Evolutionary conservation across 2,329 filamentous ascomycete species (phyloP).

Genomic region (Cladosporium sp.): DNA sequence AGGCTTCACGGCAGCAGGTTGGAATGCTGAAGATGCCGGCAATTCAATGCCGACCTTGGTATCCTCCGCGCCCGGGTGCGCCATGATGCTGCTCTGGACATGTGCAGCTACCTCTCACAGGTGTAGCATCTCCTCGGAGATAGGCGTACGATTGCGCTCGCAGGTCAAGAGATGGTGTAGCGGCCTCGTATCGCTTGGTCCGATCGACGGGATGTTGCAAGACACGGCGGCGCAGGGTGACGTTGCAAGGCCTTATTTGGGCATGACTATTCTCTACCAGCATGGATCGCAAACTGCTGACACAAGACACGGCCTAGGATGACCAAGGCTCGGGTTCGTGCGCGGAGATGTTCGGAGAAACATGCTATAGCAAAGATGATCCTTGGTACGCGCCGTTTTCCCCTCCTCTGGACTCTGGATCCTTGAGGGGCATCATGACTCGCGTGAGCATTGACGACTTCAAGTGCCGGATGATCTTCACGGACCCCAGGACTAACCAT

Average conservation of each 20-base stretch:
- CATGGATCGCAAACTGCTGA: background rate
- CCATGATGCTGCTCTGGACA: slow-evolving; percentile 8
- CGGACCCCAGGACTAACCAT: background rate
- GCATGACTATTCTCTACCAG: background rate
- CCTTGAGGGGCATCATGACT: background rate
- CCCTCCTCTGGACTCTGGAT: background rate
- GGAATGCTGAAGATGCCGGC: background rate
- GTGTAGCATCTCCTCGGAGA: slow-evolving; percentile 16
- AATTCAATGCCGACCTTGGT: background rate
- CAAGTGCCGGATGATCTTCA: background rate
- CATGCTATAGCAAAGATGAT: background rate
- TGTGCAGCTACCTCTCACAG: background rate
- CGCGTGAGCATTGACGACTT: background rate
- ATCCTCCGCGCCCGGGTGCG: slow-evolving; percentile 10
- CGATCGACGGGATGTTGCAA: background rate
- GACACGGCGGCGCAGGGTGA: background rate
- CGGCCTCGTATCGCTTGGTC: background rate
- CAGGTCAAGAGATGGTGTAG: background rate
- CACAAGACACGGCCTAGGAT: background rate
- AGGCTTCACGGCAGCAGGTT: slow-evolving; percentile 21
- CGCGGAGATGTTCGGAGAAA: background rate
- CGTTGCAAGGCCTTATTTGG: slow-evolving; percentile 1
- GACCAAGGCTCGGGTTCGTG: background rate
- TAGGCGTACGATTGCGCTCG: background rate
- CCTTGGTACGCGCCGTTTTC: background rate